phyloP scores from a whole-genome alignment of 2,329 filamentous ascomycete genomes.

The Alternaria rosae region DNA sequence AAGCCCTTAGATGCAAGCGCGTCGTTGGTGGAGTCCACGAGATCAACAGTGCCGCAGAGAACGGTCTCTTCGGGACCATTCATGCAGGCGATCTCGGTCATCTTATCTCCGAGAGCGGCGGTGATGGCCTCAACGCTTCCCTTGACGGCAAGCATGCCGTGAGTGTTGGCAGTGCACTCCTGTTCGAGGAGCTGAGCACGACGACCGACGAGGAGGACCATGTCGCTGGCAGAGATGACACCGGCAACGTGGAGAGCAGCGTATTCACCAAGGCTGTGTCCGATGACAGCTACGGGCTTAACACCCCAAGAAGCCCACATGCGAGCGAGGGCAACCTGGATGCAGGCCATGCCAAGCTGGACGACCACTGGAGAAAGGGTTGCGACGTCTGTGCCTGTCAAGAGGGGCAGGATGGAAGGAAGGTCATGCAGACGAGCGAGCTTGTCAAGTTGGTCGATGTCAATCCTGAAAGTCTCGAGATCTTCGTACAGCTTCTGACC shows the following conservation, averaged over 20 bases:
- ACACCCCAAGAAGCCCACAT: constrained; percentile 64
- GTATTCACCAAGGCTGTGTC: constrained; percentile 74
- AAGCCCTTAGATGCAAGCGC: constrained; percentile 61
- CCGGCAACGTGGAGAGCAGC: constrained; percentile 75
- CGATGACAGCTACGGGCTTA: constrained; percentile 61
- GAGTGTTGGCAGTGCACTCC: constrained; percentile 70
- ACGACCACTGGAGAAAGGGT: constrained; percentile 61
- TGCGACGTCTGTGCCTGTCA: constrained; percentile 58
- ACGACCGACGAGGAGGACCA: constrained; percentile 74
- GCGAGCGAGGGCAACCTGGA: constrained; percentile 60
- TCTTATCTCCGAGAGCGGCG: constrained; percentile 59
- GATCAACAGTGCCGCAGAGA: constrained; percentile 67
- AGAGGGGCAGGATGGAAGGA: constrained; percentile 59
- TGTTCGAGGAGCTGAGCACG: constrained; percentile 71
- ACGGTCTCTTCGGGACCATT: constrained; percentile 80
- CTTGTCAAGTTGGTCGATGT: constrained; percentile 60
- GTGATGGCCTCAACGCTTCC: constrained; percentile 60
- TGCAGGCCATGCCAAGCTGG: constrained; percentile 62
- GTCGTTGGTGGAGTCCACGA: constrained; percentile 63
- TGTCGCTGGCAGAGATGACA: constrained; percentile 73
- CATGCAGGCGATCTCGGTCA: constrained; percentile 71
- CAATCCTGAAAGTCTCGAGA: constrained; percentile 56
- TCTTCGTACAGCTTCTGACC: constrained; percentile 60
- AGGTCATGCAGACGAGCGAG: constrained; percentile 56
- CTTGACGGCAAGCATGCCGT: constrained; percentile 70